Percentiles rank a stretch among this genome's conserved stretches.
phyloP scores from a whole-genome alignment of 164 flowering plant genomes.

The Taxillus chinensis region DNA sequence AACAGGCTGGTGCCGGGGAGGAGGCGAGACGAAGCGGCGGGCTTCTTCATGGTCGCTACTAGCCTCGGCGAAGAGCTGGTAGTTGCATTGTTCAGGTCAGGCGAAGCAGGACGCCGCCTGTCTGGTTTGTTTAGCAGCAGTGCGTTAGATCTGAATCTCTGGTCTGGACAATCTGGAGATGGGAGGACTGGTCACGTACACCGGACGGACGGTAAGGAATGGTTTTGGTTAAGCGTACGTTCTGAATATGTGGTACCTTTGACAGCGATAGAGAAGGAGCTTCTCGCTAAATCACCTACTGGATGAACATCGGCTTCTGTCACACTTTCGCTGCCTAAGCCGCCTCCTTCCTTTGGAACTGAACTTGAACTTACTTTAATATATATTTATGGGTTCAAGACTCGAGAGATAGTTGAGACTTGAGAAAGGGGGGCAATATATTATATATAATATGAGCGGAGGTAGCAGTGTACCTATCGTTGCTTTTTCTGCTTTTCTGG shows the following conservation, averaged over 20 bases:
- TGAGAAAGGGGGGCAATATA: not conserved
- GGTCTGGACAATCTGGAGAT: constrained; percentile 53
- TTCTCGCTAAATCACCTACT: not conserved
- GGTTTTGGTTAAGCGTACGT: not conserved
- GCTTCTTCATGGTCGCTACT: constrained; percentile 34
- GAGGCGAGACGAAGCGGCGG: constrained; percentile 16
- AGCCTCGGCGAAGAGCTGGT: constrained; percentile 45
- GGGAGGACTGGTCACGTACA: not conserved
- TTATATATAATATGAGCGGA: not conserved
- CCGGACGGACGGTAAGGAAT: not conserved
- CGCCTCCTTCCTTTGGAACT: not conserved
- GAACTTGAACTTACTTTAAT: not conserved
- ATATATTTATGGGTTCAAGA: not conserved
- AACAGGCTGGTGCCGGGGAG: constrained; percentile 36
- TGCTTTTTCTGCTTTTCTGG: not conserved
- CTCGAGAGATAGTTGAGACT: not conserved
- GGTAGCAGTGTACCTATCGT: not conserved
- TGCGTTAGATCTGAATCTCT: constrained; percentile 54
- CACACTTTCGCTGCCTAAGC: not conserved
- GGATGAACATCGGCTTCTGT: not conserved
- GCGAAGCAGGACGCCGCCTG: constrained; percentile 49
- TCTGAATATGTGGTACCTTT: not conserved
- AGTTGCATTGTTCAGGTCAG: constrained; percentile 58
- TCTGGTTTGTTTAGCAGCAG: constrained; percentile 28
- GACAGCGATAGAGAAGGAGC: not conserved